A percentile compares a stretch with the other conserved stretches of the same genome.
Conservation (phyloP, 2,329 filamentous ascomycete genomes). For the Sclerotiophoma versabilis region DNA sequence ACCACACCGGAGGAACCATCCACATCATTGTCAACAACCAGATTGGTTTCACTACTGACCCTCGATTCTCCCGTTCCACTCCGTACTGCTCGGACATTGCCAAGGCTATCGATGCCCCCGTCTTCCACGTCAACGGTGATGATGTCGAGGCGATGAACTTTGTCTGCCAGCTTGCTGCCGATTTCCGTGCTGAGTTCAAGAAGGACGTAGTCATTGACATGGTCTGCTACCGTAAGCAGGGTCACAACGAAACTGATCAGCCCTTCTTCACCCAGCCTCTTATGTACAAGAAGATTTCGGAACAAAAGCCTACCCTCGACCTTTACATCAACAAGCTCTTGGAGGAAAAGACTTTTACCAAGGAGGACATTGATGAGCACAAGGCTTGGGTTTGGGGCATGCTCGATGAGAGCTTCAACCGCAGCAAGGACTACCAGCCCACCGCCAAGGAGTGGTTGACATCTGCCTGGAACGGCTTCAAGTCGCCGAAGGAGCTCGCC, state of each 20-base stretch:
- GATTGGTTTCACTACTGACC: slow-evolving; percentile 99
- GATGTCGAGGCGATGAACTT: slow-evolving; percentile 99
- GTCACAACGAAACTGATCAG: slow-evolving; percentile 99
- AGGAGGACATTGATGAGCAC: slow-evolving; percentile 98
- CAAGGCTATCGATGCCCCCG: slow-evolving; percentile 96
- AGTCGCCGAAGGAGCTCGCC: slow-evolving; percentile 96
- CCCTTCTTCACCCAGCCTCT: slow-evolving; percentile 99
- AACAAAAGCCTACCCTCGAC: slow-evolving; percentile 84
- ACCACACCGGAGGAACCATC: slow-evolving; percentile 96
- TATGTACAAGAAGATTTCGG: slow-evolving; percentile 98
- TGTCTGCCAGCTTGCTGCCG: slow-evolving; percentile 93
- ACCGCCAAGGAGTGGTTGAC: slow-evolving; percentile 98
- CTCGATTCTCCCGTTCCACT: slow-evolving; percentile 94
- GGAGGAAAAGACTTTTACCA: slow-evolving; percentile 91
- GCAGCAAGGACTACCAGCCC: slow-evolving; percentile 96
- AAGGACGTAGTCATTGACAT: slow-evolving; percentile 97
- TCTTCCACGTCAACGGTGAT: slow-evolving; percentile 99
- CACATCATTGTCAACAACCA: slow-evolving; percentile 99
- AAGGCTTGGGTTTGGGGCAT: slow-evolving; percentile 99
- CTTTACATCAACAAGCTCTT: slow-evolving; percentile 92
- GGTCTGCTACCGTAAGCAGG: slow-evolving; percentile 98
- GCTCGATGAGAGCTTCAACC: slow-evolving; percentile 96
- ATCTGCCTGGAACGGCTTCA: slow-evolving; percentile 99
- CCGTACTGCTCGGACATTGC: slow-evolving; percentile 99
- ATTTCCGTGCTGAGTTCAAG: slow-evolving; percentile 99